Percentiles rank a stretch among this genome's conserved stretches.
phyloP scores from a whole-genome alignment of 208 protist genomes.

The Leishmania guyanensis region DNA sequence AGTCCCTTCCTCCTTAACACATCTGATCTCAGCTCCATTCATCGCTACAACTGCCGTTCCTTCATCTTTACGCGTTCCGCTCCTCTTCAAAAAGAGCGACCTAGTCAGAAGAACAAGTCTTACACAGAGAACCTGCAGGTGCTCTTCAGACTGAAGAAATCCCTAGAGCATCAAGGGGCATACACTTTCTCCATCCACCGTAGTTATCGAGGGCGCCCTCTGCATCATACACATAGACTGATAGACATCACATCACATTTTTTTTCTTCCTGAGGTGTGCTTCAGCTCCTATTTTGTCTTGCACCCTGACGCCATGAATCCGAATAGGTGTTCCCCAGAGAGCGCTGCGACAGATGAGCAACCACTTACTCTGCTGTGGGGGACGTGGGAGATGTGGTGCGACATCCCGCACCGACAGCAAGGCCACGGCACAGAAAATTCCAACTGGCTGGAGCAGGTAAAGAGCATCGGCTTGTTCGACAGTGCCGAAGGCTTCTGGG shows the following conservation, averaged over 20 bases:
- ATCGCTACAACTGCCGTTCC: not conserved
- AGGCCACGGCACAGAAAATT: constrained; percentile 19
- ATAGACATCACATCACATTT: constrained; percentile 5
- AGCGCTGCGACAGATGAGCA: constrained; percentile 22
- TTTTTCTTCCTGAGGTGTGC: not conserved
- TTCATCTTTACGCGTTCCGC: not conserved
- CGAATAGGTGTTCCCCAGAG: constrained; percentile 9
- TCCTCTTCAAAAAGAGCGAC: not conserved
- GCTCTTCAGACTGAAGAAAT: not conserved
- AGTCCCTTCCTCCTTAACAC: not conserved
- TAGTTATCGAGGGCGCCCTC: not conserved
- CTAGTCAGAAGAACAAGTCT: not conserved
- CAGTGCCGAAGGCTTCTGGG: constrained; percentile 90
- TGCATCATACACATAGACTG: not conserved
- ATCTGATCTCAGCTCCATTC: not conserved
- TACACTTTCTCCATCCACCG: not conserved
- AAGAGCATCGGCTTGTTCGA: constrained; percentile 87
- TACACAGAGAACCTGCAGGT: not conserved
- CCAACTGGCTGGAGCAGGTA: constrained; percentile 83
- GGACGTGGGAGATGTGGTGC: constrained; percentile 92
- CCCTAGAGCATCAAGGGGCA: not conserved
- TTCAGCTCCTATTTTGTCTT: not conserved
- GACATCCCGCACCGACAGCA: constrained; percentile 44
- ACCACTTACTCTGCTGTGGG: constrained; percentile 79
- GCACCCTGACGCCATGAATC: constrained; percentile 14